Percentiles rank a stretch among this genome's conserved stretches.
Conservation (phyloP, 2,329 filamentous ascomycete species). For the Volutella citrinella region DNA sequence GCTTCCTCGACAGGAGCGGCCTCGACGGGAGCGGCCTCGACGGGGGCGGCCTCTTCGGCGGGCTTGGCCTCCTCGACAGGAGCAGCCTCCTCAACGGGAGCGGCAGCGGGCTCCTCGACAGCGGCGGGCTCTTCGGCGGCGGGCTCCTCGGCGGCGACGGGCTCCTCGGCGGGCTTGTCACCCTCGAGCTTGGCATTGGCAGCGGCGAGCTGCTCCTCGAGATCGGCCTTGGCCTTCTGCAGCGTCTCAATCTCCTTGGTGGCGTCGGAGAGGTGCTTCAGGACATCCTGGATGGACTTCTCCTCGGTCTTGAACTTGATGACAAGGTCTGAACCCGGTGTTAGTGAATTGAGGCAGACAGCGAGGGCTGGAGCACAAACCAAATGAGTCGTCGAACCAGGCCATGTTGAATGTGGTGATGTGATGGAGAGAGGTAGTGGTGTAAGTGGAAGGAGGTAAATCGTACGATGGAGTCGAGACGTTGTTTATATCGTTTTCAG, state of each 20-base stretch:
- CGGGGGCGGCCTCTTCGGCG: no score
- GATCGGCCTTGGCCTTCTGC: slow-evolving; percentile 9
- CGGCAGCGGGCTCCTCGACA: no score
- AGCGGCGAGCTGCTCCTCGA: slow-evolving; percentile 7
- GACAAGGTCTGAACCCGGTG: slow-evolving; percentile 2
- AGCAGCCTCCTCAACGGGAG: no score
- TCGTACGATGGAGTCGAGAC: background rate
- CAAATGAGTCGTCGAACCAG: slow-evolving; percentile 16
- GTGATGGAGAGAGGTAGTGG: background rate
- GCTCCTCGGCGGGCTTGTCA: slow-evolving; percentile 1
- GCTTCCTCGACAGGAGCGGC: no score
- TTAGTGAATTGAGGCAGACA: slow-evolving; percentile 7
- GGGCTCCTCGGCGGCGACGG: background rate
- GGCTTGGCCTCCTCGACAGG: no score
- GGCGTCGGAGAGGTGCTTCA: slow-evolving; percentile 12
- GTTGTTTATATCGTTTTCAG: slow-evolving; percentile 1
- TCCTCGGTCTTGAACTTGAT: slow-evolving; percentile 11
- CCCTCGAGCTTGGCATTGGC: slow-evolving; percentile 5
- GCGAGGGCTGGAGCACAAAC: background rate
- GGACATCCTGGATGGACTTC: slow-evolving; percentile 13
- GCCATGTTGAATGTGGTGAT: slow-evolving; percentile 9
- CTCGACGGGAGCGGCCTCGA: no score
- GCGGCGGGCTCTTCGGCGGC: background rate
- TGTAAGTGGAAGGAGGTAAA: background rate
- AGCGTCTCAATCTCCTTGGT: slow-evolving; percentile 9